A percentile compares a stretch with the other conserved stretches of the same genome.
Evolutionary conservation across 345 rosid species (phyloP).

Genomic region (Leavenworthia alabamica): DNA sequence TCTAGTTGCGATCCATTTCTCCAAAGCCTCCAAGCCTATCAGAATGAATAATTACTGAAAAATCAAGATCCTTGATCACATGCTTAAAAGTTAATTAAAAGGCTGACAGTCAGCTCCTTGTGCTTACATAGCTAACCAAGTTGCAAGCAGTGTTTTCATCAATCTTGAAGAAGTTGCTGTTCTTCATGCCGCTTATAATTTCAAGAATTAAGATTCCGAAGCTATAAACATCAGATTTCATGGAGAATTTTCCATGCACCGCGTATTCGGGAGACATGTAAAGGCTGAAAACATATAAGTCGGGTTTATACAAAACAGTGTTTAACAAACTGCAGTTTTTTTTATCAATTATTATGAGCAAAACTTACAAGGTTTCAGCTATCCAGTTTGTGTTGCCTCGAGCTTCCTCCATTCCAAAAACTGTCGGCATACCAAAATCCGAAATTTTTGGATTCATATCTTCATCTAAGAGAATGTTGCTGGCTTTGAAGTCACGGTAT

Average conservation of each 20-base stretch:
- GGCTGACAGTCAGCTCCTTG: not conserved
- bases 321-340: not conserved
- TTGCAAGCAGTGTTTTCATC: constrained; percentile 24
- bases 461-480: constrained; percentile 25
- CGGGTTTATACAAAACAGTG: not conserved
- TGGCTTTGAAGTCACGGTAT: constrained; percentile 30
- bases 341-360: not conserved
- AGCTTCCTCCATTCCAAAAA: constrained; percentile 22
- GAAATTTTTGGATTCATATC: constrained; percentile 29
- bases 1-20: constrained; percentile 12
- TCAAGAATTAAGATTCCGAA: constrained; percentile 27
- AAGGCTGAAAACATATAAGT: constrained; percentile 12
- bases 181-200: constrained; percentile 24
- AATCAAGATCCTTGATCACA: not conserved
- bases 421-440: constrained; percentile 28
- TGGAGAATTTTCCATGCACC: constrained; percentile 18
- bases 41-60: too few species aligned
- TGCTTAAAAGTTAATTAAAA: not conserved
- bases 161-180: constrained; percentile 5
- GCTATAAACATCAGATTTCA: constrained; percentile 23
- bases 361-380: constrained; percentile 28
- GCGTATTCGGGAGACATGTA: constrained; percentile 32
- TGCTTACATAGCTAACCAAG: constrained; percentile 23
- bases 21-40: constrained; percentile 31
- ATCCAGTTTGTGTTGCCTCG: constrained; percentile 23